Base-by-base conservation (phyloP, 2,329 filamentous ascomycete genomes). In the Massarina eburnea region DNA sequence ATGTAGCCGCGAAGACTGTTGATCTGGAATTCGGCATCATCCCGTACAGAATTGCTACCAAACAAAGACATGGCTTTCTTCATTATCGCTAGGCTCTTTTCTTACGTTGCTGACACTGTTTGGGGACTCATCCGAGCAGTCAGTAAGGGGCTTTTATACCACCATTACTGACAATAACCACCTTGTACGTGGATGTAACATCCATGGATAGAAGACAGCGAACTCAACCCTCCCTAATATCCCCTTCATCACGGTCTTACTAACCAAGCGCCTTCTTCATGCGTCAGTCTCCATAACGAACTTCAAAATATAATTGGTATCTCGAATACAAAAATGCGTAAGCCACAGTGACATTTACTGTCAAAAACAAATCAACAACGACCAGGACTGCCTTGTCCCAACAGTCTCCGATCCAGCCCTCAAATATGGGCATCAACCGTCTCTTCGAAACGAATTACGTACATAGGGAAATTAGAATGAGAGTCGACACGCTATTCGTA, bases 281-380 rank as follows among this genome's bases (percentile, higher is more conserved):
- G 36, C 21, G 15, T 9, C 4, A 17, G 36, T 29, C 17, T 32
- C 15, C 9, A 20, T 8, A 30, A 18, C 20, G 10, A 30, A 15
- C n/a, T 17, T 18, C 8, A 42, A 6, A n/a, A 10, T 42, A 18
- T 35, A 21, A 42, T 42, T 42, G 40, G 40, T 42, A 42, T 40
- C 26, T 30, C 18, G 17, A 14, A 29, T 17, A 39, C 18, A n/a
- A 19, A 17, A 15, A 4, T 26, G 15, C 32, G 38, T 26, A 40
- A 40, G 38, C 38, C 26, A 30, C 20, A 5, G 21, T 3, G 6
- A 14, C 20, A 20, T 4, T 5, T 14, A 19, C 14, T 4, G 17
- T 26, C 3, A 9, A 38, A 38, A 24, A 8, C 26, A 29, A 8
- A 14, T 14, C 26, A 32, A 32, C 29, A n/a, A n/a, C n/a, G n/a